These are phyloP conservation scores for Geranium rotundifolium DNA, from an alignment of 345 rosid species.

Conservation along the genomic window DNA sequence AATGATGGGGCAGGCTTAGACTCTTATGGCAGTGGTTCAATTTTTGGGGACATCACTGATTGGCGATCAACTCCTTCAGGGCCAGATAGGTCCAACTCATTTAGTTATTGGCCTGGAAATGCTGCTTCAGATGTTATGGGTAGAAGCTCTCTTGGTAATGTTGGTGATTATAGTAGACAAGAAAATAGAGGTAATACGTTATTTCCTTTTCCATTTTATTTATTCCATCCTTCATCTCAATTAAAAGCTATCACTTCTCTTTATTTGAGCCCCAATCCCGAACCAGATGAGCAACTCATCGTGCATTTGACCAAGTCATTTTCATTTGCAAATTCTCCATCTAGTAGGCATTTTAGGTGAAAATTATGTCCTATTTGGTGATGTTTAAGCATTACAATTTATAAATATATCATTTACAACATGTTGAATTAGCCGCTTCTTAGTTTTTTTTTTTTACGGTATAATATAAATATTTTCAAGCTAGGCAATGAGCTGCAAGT, in stretches of 20 bases:
- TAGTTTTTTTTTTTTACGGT: no score
- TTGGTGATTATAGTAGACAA: conserved; percentile 48
- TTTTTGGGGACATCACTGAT: conserved; percentile 33
- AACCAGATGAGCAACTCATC: no score
- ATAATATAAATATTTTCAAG: no score
- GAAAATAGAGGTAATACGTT: conserved; percentile 39
- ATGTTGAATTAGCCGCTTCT: no score
- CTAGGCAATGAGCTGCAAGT: no score
- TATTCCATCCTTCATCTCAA: not conserved
- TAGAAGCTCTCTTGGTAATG: conserved; percentile 34
- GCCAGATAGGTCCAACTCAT: conserved; percentile 30
- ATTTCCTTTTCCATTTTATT: not conserved
- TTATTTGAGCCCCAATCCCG: not conserved
- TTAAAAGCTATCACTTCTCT: not conserved
- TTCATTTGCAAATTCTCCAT: no score
- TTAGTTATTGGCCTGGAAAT: conserved; percentile 40
- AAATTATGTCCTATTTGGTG: no score
- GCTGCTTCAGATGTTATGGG: conserved; percentile 35
- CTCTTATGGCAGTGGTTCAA: conserved; percentile 22
- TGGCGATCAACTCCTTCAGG: conserved; percentile 38
- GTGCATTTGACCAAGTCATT: no score
- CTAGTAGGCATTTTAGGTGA: no score
- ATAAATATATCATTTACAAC: no score
- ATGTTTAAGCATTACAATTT: no score
- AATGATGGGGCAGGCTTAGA: conserved; percentile 18